Evolutionary conservation across 2,329 filamentous ascomycete genomes (phyloP), one percentile per base, ranked within the genome.

Genomic region (Zymoseptoria tritici): DNA sequence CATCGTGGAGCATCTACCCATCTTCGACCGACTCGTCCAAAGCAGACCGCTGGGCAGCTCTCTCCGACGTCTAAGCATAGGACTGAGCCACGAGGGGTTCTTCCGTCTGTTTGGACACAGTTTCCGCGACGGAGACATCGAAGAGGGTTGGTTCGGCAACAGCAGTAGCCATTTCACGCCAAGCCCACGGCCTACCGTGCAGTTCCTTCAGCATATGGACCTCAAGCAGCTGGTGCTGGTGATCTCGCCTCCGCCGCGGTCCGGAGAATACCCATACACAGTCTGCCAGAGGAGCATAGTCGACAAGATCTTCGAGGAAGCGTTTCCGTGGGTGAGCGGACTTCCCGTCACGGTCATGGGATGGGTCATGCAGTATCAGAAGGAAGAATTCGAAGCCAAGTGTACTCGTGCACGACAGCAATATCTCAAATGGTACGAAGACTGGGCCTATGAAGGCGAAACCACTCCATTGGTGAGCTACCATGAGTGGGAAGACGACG

Each of bases 261-360:
- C 52, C 13, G 59, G 36, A 7, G 20, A 21, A 0, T 55, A 49
- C 20, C 46, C 62, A 8, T 60, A 61, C 20, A 56, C 57, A 9
- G 60, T 53, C 3, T 73, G 70, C 56, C 70, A 72, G 29, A 63
- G 61, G 24, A 56, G 56, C 2, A 57, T 61, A 6, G 62, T 66
- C 9, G 60, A 63, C 11, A 63, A 60, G 57, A 66, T 72, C 21
- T 58, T 72, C 11, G 58, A 62, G 3, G 59, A 58, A 7, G 67
- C 68, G 4, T 64, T 60, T 56, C 65, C 60, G 1, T 69, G 56
- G 26, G 54, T 72, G 9, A 57, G 60, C 22, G 63, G 67, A 19
- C 67, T 69, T 51, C 64, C 67, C 2, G 59, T 72, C 4, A 55
- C 24, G 20, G 19, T 73, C 29, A 60, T 46, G 2, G 71, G 71